phyloP scores from a whole-genome alignment of 768 basidiomycete species.

The Lactarius akahatsu region DNA sequence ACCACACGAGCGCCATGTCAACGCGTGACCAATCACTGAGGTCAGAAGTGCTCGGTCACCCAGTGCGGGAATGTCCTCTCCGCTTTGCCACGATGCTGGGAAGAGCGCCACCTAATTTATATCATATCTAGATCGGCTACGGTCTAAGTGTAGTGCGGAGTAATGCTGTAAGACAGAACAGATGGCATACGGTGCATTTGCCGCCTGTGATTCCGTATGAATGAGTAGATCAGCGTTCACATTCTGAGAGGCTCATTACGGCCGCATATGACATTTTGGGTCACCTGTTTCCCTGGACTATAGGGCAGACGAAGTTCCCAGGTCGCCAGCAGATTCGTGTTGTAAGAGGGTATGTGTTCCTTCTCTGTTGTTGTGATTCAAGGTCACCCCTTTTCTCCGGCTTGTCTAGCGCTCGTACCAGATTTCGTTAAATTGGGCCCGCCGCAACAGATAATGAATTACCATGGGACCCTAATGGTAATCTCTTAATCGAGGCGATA shows the following conservation, averaged over 20 bases:
- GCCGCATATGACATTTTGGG: not conserved
- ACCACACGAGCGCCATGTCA: not conserved
- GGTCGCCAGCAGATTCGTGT: not conserved
- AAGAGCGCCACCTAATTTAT: not conserved
- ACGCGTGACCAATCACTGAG: not conserved
- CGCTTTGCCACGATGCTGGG: not conserved
- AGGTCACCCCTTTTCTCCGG: too few species aligned
- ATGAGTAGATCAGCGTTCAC: not conserved
- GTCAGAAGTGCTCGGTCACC: not conserved
- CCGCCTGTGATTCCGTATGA: not conserved
- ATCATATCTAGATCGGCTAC: not conserved
- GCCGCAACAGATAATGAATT: too few species aligned
- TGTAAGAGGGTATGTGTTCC: not conserved
- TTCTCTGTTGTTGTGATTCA: too few species aligned
- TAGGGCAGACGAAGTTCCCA: not conserved
- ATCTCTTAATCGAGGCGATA: too few species aligned
- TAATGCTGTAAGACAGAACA: constrained; percentile 1
- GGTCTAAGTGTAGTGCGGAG: not conserved
- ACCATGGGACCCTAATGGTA: too few species aligned
- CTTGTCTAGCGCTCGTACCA: too few species aligned
- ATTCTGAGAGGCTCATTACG: not conserved
- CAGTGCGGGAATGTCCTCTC: not conserved
- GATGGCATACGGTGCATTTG: not conserved
- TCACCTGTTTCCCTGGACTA: not conserved
- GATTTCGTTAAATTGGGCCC: too few species aligned